Evolutionary conservation across 805 yeast genomes (phyloP), one percentile per base, ranked within the genome.

Genomic region (Kluyveromyces aestuarii): DNA sequence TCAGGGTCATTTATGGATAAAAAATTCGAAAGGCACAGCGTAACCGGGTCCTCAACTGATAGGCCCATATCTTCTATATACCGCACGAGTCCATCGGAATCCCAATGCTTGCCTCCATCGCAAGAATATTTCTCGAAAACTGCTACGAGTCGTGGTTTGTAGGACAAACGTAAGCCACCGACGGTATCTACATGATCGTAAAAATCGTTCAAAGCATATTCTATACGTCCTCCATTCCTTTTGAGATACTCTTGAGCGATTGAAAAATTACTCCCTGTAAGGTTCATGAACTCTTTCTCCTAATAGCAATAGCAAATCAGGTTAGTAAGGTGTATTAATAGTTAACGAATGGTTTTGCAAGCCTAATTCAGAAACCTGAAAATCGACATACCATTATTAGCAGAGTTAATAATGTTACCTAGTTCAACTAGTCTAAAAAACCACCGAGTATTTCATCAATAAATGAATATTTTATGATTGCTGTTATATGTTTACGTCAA

Each of bases 71-170:
- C 96, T 14, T 72, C 72, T 19, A 91, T 68, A 56, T 82, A 87
- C 38, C 60, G 55, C 9, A 90, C 63, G 0, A 96, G 84, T 0
- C 96, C 96, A 50, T 87, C 93, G 9, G 86, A 72, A 25, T 81
- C 91, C 37, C 89, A 86, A 2, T 68, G 63, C 1, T 61, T 65
- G 13, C 62, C 60, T 0, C 60, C 61, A 9, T 37, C 45, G 11
- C 59, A 53, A 4, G 57, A 52, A 44, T 60, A 59, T 25, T 46
- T 52, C 10, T 56, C 50, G 44, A 56, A 60, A 11, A 61, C 27
- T 1, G 41, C 48, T 1, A 54, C 40, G 40, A 61, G 36, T 18
- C 56, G 57, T 2, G 49, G 47, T 1, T 65, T 56, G 43, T 58
- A 57, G n/a, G 40, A 27, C 25, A 27, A 33, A 13, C 42, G 40